Evolutionary conservation across 257 asterid genomes (phyloP), one percentile per base, ranked within the genome.

Genomic region (Henckelia pumila): DNA sequence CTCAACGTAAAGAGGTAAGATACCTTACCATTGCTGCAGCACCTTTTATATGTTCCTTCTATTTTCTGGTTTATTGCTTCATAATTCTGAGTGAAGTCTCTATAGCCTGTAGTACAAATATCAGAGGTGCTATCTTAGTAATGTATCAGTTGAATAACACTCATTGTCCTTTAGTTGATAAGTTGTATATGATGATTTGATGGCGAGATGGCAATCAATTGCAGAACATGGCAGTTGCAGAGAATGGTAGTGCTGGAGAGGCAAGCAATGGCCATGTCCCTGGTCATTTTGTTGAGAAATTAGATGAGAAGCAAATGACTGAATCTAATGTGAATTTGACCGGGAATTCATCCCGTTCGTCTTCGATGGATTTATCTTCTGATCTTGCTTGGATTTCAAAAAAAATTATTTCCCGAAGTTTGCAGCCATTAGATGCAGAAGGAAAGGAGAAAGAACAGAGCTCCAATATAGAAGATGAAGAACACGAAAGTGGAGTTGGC

Each of bases 331-430:
- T 53, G 22, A 78, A 76, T 65, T 69, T 68, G 23, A 77, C 76
- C 20, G 78, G 58, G 30, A 59, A 71, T 67, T 78, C 79, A 33
- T 76, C 87, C 66, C 67, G 52, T 64, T 84, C 88, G 71, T 78
- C 88, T 7, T 83, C 92, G 25, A 70, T 73, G 47, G 83, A 84
- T 77, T 69, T 82, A 65, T 77, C 87, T 69, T 81, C 89, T 57
- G 88, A 86, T 79, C 78, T 82, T 60, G 79, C 81, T 9, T 82
- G 88, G 86, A 78, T 86, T 68, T 72, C 89, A 8, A 79, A 59
- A 69, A 81, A 70, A 76, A 76, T 83, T 29, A 75, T 71, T 59
- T 72, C 78, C 49, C 77, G n/a, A 25, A 69, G 76, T 66, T 68
- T 59, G 56, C 80, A 73, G 55, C 64, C 72, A 64, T 57, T 74